These are phyloP conservation scores for Botryotinia narcissicola DNA, from an alignment of 2,329 filamentous ascomycete species.

Conservation along the genomic window DNA sequence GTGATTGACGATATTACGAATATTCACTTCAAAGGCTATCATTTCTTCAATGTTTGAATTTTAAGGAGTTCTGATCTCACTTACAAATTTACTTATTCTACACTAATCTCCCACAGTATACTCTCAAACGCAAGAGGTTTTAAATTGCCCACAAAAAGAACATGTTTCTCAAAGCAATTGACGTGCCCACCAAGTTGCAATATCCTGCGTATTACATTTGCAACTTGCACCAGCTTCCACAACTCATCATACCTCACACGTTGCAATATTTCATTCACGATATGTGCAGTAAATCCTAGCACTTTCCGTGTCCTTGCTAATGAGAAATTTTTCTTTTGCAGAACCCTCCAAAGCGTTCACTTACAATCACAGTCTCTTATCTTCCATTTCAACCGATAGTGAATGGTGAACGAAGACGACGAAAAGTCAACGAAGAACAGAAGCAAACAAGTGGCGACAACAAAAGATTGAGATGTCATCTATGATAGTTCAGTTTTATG, in stretches of 20 bases:
- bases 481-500: neutral
- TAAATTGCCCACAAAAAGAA: too few relatives aligned
- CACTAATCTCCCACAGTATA: too few relatives aligned
- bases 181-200: neutral
- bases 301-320: neutral
- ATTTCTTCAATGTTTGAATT: neutral
- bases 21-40: neutral
- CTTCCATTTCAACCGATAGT: neutral
- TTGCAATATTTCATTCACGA: accelerated
- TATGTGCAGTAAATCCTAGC: neutral
- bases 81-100: neutral
- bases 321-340: neutral
- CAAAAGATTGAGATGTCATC: neutral
- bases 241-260: neutral
- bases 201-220: neutral
- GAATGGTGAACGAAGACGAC: neutral
- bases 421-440: neutral
- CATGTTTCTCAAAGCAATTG: neutral
- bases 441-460: neutral
- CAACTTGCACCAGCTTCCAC: neutral
- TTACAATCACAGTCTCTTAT: neutral
- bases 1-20: neutral
- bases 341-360: neutral
- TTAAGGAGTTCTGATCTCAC: neutral
- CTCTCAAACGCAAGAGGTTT: too few relatives aligned